Evolutionary conservation across 768 basidiomycete genomes (phyloP), one percentile per base, ranked within the genome.

Genomic region (Amanita phalloides): DNA sequence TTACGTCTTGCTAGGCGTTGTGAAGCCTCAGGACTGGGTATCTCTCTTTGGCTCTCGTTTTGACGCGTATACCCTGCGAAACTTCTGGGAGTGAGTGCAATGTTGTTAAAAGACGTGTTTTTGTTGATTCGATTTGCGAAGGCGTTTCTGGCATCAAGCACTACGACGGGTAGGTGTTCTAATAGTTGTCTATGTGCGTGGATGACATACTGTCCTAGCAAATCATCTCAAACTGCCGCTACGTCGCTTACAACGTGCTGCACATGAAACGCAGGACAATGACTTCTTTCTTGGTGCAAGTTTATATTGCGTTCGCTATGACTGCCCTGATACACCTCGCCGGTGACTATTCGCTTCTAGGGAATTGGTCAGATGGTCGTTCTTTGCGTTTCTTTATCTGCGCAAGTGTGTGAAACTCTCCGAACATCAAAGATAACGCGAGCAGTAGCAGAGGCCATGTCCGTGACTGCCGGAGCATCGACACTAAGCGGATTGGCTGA

Each of bases 261-360:
- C 49, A 41, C 37, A 43, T 57, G 26, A 53, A 43, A 32, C 54
- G 43, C 48, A 55, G 36, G 43, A 55, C 56, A 21, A 28, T 11
- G n/a, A 33, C 52, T 3, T 55, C 62, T 10, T 58, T 55, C 36
- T 52, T 59, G 8, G 47, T 55, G 10, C 56, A 56, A 49, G 45
- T 64, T 2, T 58, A 58, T 28, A 54, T 53, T 9, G 62, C 61
- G 3, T 71, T 71, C 57, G 51, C 62, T 30, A 52, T 69, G 30
- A 62, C 64, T 11, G 69, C 62, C 7, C 10, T 64, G 37, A 60
- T 66, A 45, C 70, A 71, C 45, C 48, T 59, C 28, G 59, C 59
- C 4, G 68, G 65, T 8, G 70, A 70, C 30, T 61, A 60, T 54
- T 66, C 68, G 63, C 52, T 66, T 36, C 42, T 63, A 30, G 46